phyloP scores from a whole-genome alignment of 768 basidiomycete genomes.

The Imleria badia region DNA sequence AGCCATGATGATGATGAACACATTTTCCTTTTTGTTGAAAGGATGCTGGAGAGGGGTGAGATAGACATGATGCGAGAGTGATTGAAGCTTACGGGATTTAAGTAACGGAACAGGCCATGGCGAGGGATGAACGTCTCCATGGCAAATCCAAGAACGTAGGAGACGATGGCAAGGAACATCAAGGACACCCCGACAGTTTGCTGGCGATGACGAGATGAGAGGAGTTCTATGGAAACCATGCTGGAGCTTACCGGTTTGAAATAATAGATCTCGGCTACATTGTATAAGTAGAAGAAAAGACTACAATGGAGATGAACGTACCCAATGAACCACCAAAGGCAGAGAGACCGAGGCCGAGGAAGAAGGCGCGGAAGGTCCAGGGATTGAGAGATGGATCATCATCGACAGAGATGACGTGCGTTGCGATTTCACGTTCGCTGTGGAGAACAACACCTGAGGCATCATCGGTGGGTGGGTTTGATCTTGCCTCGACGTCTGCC shows the following conservation, averaged over 20 bases:
- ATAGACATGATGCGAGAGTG: neutral
- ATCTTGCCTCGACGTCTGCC: conserved; percentile 33
- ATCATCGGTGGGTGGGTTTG: conserved; percentile 5
- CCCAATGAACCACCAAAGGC: conserved; percentile 51
- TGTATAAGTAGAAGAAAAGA: neutral
- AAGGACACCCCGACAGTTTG: conserved; percentile 52
- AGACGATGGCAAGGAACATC: conserved; percentile 54
- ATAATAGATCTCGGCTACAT: conserved; percentile 55
- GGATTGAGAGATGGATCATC: conserved; percentile 30
- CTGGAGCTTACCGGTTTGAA: conserved; percentile 47
- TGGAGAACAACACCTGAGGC: conserved; percentile 28
- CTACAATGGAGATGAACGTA: conserved; percentile 15
- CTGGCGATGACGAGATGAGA: conserved; percentile 25
- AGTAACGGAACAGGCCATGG: conserved; percentile 44
- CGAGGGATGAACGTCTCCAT: conserved; percentile 48
- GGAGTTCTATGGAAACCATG: neutral
- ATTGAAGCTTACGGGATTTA: conserved; percentile 42
- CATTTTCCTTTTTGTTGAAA: conserved; percentile 61
- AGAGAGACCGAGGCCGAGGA: conserved; percentile 55
- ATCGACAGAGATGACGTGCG: conserved; percentile 43
- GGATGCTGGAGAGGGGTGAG: conserved; percentile 39
- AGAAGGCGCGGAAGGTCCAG: conserved; percentile 45
- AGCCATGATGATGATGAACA: conserved; percentile 57
- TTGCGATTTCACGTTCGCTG: conserved; percentile 47
- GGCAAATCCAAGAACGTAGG: conserved; percentile 49